Conservation (phyloP, 2,329 filamentous ascomycete genomes). For the Xylaria sp. region DNA sequence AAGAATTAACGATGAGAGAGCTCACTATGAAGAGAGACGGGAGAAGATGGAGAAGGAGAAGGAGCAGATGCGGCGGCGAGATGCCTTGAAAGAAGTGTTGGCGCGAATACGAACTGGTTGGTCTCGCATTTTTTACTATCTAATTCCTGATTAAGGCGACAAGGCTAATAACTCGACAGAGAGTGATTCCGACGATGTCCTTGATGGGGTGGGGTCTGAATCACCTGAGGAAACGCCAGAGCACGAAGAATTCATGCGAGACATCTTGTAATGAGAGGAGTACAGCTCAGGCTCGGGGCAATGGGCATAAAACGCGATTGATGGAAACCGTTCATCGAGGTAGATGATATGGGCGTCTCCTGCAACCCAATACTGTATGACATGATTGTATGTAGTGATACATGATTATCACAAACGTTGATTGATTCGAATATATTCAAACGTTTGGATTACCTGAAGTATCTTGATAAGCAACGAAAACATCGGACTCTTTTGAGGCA, state of each 20-base stretch:
- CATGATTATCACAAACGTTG: too few species aligned
- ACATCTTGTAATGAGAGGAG: background rate
- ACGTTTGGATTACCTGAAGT: background rate
- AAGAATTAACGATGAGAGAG: constrained; percentile 19
- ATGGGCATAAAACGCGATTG: background rate
- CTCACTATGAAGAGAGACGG: constrained; percentile 17
- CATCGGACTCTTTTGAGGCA: constrained; percentile 20
- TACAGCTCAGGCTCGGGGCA: background rate
- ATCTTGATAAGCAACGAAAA: constrained; percentile 4
- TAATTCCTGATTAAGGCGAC: background rate
- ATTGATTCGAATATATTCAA: background rate
- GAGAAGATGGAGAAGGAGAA: background rate
- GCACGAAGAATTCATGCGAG: constrained; percentile 4
- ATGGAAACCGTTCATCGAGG: background rate
- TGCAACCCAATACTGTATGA: background rate
- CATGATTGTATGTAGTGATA: background rate
- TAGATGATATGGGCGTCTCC: background rate
- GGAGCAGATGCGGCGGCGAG: background rate
- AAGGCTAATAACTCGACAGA: background rate
- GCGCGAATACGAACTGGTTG: background rate
- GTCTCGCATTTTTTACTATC: background rate
- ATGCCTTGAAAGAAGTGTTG: background rate
- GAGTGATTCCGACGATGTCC: background rate
- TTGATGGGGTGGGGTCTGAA: background rate
- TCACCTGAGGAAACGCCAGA: constrained; percentile 4